Conservation (phyloP, 73 alveolate genomes). For the Tetrahymena malaccensis region DNA sequence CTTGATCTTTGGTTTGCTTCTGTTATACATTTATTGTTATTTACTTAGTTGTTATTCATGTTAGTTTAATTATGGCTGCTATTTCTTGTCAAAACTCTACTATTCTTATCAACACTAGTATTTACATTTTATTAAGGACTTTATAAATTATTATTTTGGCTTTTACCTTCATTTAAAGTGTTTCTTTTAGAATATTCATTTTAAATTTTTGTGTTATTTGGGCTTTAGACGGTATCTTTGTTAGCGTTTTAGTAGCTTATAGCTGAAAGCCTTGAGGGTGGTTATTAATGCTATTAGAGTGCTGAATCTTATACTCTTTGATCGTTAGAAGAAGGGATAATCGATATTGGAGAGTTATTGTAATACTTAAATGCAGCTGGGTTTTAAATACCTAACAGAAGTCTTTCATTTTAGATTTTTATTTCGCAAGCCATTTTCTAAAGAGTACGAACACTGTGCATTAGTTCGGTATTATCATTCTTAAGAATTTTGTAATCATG, state of each 20-base stretch:
- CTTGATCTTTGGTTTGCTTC: background rate
- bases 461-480: background rate
- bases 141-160: background rate
- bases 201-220: background rate
- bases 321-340: background rate
- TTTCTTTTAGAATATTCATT: background rate
- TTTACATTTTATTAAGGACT: background rate
- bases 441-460: background rate
- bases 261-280: background rate
- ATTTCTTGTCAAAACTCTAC: background rate
- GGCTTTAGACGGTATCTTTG: background rate
- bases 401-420: background rate
- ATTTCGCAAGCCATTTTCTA: background rate
- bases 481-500: background rate
- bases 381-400: background rate
- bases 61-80: background rate
- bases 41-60: background rate
- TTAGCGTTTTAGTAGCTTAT: background rate
- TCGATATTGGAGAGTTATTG: background rate
- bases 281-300: background rate
- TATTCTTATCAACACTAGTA: background rate
- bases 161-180: background rate
- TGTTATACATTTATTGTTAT: background rate
- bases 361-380: background rate
- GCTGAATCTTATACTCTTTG: background rate